Conservation (phyloP, 345 rosid genomes). For the Garcia nutans region DNA sequence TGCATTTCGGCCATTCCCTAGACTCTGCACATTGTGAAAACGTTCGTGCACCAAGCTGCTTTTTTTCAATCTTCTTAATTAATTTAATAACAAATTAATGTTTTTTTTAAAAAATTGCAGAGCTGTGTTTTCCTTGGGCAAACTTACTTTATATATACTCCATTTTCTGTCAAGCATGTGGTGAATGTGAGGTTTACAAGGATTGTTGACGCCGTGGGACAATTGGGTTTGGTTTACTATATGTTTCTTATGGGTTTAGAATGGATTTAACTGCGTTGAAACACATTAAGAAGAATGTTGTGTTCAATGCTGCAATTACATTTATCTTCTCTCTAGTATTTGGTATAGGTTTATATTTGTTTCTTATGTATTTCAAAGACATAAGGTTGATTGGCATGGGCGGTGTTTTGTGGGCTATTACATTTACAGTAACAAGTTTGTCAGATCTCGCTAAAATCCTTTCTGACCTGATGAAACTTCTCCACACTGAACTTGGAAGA, state of each 20-base stretch:
- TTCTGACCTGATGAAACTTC: constrained; percentile 63
- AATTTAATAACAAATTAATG: too few relatives aligned
- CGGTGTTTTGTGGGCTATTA: constrained; percentile 47
- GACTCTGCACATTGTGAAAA: too few relatives aligned
- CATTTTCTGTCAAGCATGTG: not conserved
- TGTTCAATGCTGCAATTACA: constrained; percentile 7
- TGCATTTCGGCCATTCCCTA: too few relatives aligned
- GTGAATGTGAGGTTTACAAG: not conserved
- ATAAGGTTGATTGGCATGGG: not conserved
- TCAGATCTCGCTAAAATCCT: constrained; percentile 54
- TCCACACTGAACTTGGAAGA: constrained; percentile 55
- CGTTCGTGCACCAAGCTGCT: too few relatives aligned
- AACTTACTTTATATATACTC: not conserved
- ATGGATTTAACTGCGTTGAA: constrained; percentile 25
- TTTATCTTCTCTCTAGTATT: constrained; percentile 8
- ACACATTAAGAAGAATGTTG: constrained; percentile 11
- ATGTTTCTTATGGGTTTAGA: constrained; percentile 40
- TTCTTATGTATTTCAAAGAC: not conserved
- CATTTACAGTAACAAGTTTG: constrained; percentile 59
- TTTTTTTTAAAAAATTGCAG: too few relatives aligned
- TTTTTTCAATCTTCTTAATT: too few relatives aligned
- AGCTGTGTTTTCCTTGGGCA: constrained; percentile 18
- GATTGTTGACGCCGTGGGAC: constrained; percentile 18
- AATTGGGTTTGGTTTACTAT: constrained; percentile 26
- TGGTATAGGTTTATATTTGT: constrained; percentile 8